phyloP scores from a whole-genome alignment of 1,139 yeast species.

The Hemisphaericaspora xylofermentans region DNA sequence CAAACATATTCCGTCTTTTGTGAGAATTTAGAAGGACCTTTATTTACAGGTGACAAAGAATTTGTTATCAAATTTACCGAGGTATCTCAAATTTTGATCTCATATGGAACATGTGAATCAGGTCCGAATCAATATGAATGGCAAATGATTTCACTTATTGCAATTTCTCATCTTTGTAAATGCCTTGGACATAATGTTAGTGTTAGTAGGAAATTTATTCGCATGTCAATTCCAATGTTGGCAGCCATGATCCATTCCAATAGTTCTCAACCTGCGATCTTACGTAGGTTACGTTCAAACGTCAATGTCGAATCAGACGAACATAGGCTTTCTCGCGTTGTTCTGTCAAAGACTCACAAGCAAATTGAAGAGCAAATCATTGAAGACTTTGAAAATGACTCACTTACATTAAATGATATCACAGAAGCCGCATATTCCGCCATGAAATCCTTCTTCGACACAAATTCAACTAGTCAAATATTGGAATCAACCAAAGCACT shows the following conservation, averaged over 20 bases:
- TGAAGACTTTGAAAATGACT: conserved; percentile 33
- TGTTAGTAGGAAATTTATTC: conserved; percentile 37
- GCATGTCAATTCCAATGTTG: conserved; percentile 42
- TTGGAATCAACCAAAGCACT: conserved; percentile 47
- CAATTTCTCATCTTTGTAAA: conserved; percentile 43
- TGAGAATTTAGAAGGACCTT: conserved; percentile 59
- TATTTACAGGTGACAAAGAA: conserved; percentile 69
- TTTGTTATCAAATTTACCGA: conserved; percentile 53
- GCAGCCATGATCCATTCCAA: conserved; percentile 28
- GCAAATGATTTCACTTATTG: conserved; percentile 47
- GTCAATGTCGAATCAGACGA: conserved; percentile 27
- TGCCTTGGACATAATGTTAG: conserved; percentile 45
- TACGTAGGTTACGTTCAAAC: conserved; percentile 23
- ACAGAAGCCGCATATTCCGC: conserved; percentile 44
- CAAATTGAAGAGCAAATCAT: conserved; percentile 18
- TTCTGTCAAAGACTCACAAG: conserved; percentile 24
- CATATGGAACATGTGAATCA: conserved; percentile 19
- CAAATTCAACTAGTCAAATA: conserved; percentile 50
- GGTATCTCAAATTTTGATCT: conserved; percentile 39
- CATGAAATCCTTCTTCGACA: conserved; percentile 49
- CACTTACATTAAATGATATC: conserved; percentile 24
- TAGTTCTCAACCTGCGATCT: conserved; percentile 19
- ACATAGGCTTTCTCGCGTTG: conserved; percentile 26
- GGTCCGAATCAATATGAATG: conserved; percentile 47
- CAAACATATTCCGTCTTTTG: conserved; percentile 62